phyloP scores from a whole-genome alignment of 331 rosid genomes.

The Arachis monticola region DNA sequence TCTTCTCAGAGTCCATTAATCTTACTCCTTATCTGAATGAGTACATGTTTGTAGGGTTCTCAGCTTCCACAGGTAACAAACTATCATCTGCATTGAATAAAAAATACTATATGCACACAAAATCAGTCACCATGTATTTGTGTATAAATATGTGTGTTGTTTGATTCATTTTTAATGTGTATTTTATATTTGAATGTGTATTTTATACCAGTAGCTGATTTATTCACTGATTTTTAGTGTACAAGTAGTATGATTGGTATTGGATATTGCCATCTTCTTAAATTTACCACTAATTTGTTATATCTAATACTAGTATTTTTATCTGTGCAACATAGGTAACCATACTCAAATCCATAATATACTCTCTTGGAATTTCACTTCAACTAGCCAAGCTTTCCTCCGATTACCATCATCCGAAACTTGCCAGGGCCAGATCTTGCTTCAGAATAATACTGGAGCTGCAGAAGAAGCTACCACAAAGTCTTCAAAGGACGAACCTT shows the following conservation, averaged over 20 bases:
- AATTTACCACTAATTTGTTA: no score
- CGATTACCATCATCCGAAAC: conserved; percentile 64
- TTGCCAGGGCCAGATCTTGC: conserved; percentile 61
- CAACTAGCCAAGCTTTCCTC: conserved; percentile 70
- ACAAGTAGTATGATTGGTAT: no score
- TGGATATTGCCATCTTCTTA: no score
- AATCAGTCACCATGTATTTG: no score
- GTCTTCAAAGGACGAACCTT: conserved; percentile 41
- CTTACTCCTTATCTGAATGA: conserved; percentile 67
- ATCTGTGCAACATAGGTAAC: conserved; percentile 51
- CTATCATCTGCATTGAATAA: no score
- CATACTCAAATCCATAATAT: conserved; percentile 72
- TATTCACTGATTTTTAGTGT: no score
- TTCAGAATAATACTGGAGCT: conserved; percentile 17
- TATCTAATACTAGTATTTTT: no score
- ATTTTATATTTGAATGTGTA: no score
- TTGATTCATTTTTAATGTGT: no score
- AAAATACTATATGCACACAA: no score
- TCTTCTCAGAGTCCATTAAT: conserved; percentile 66
- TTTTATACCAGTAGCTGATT: no score
- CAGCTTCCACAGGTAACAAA: conserved; percentile 70
- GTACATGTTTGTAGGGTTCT: conserved; percentile 87
- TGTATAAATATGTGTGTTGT: no score
- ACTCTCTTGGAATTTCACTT: conserved; percentile 75
- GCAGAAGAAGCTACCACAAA: neutral